These are phyloP conservation scores for Penicillium angulare DNA, from an alignment of 495 filamentous ascomycete species.

Conservation along the genomic window DNA sequence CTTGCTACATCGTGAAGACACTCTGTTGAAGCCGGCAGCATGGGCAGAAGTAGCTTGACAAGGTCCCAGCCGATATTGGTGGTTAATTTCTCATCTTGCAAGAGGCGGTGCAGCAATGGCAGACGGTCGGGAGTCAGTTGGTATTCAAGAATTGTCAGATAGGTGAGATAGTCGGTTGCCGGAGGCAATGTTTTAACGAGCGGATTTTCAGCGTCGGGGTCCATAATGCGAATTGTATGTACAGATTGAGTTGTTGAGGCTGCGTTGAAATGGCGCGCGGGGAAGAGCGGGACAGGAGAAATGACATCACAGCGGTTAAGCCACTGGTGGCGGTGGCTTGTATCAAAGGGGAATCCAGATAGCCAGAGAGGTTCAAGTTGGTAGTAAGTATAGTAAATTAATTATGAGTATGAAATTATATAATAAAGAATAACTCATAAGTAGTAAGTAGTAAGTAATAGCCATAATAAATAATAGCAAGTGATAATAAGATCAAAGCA, in stretches of 20 bases:
- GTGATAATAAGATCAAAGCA: no score
- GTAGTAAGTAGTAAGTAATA: no score
- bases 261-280: not conserved
- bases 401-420: no score
- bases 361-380: no score
- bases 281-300: slow-evolving; percentile 8
- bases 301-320: slow-evolving; percentile 5
- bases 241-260: slow-evolving; percentile 1
- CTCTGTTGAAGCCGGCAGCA: slow-evolving; percentile 65
- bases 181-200: slow-evolving; percentile 60
- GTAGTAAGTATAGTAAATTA: no score
- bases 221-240: slow-evolving; percentile 14
- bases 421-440: no score
- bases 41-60: slow-evolving; percentile 77
- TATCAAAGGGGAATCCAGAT: no score
- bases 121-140: slow-evolving; percentile 76
- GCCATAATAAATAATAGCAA: no score
- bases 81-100: slow-evolving; percentile 81
- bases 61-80: slow-evolving; percentile 96
- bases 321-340: not conserved
- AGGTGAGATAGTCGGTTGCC: slow-evolving; percentile 78
- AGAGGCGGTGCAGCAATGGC: slow-evolving; percentile 69
- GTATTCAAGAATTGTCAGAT: slow-evolving; percentile 83
- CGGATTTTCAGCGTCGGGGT: slow-evolving; percentile 30
- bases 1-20: slow-evolving; percentile 79